Conservation (phyloP, 1,284 basidiomycete species). For the Singerocomus rubriflavus region DNA sequence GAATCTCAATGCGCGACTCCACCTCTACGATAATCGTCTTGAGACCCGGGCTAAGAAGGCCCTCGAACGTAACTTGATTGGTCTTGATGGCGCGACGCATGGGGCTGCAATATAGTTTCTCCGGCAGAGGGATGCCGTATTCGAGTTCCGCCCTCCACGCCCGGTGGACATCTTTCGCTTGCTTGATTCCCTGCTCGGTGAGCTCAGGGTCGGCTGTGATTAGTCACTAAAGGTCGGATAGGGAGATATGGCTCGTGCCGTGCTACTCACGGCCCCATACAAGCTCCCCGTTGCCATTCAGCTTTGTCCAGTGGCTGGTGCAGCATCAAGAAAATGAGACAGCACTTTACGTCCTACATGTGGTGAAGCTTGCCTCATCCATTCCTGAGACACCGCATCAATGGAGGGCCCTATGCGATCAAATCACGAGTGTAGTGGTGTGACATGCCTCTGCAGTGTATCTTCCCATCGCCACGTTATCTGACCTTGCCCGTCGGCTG, state of each 20-base stretch:
- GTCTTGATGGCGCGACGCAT: slow-evolving; percentile 73
- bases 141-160: slow-evolving; percentile 61
- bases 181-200: slow-evolving; percentile 60
- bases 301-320: slow-evolving; percentile 65
- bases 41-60: slow-evolving; percentile 31
- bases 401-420: neutral
- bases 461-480: slow-evolving; percentile 71
- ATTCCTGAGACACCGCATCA: slow-evolving; percentile 35
- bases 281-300: slow-evolving; percentile 68
- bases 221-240: slow-evolving; percentile 1
- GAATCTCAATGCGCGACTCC: neutral
- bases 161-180: slow-evolving; percentile 55
- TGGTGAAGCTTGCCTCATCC: slow-evolving; percentile 49
- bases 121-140: slow-evolving; percentile 56
- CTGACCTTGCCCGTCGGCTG: slow-evolving; percentile 34
- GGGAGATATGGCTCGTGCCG: neutral
- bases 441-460: slow-evolving; percentile 58
- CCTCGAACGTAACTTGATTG: slow-evolving; percentile 56
- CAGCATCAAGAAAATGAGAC: neutral
- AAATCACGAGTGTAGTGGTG: neutral
- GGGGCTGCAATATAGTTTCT: slow-evolving; percentile 68
- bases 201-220: slow-evolving; percentile 70
- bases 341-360: neutral
- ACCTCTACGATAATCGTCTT: slow-evolving; percentile 54
- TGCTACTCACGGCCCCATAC: slow-evolving; percentile 72